Percentiles rank a stretch among this genome's conserved stretches.
Conservation (phyloP, 1,284 basidiomycete genomes). For the Moesziomyces sp. region DNA sequence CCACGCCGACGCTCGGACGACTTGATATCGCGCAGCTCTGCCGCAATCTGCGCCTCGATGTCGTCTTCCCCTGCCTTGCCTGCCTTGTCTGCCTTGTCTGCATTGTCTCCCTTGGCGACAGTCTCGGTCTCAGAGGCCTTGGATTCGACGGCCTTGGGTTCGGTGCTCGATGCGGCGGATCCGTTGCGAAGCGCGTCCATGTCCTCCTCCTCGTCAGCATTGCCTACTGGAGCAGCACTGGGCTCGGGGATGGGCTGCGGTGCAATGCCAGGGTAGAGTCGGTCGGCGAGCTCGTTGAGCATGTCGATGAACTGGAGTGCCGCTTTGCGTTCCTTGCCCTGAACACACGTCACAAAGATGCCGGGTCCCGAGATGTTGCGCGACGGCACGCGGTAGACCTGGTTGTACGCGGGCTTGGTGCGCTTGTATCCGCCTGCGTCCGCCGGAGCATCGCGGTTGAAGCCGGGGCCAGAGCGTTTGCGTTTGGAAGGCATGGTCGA, state of each 20-base stretch:
- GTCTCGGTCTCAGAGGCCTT: not conserved
- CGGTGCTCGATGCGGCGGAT: slow-evolving; percentile 4
- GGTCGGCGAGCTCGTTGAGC: slow-evolving; percentile 55
- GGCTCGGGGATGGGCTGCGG: slow-evolving; percentile 11
- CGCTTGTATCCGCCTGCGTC: slow-evolving; percentile 13
- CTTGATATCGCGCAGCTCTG: slow-evolving; percentile 53
- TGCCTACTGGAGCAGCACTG: not conserved
- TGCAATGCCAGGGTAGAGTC: slow-evolving; percentile 50
- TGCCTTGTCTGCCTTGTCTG: not conserved
- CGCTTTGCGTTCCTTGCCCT: slow-evolving; percentile 61
- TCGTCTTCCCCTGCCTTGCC: slow-evolving; percentile 32
- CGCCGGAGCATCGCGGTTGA: slow-evolving; percentile 26
- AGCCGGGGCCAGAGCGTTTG: slow-evolving; percentile 42
- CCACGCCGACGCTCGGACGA: slow-evolving; percentile 19
- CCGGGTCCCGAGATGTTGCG: slow-evolving; percentile 50
- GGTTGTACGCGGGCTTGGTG: slow-evolving; percentile 27
- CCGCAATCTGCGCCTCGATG: slow-evolving; percentile 60
- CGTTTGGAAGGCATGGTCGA: slow-evolving; percentile 38
- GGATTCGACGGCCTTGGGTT: not conserved
- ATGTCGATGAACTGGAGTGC: slow-evolving; percentile 59
- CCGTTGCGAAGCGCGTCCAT: slow-evolving; percentile 56
- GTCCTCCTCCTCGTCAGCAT: slow-evolving; percentile 26
- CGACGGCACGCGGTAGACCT: slow-evolving; percentile 33
- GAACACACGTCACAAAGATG: slow-evolving; percentile 58
- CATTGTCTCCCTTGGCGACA: not conserved